A percentile compares a stretch with the other conserved stretches of the same genome.
Conservation (phyloP, 2,329 filamentous ascomycete genomes). For the Stagonosporopsis cucurbitacearum region DNA sequence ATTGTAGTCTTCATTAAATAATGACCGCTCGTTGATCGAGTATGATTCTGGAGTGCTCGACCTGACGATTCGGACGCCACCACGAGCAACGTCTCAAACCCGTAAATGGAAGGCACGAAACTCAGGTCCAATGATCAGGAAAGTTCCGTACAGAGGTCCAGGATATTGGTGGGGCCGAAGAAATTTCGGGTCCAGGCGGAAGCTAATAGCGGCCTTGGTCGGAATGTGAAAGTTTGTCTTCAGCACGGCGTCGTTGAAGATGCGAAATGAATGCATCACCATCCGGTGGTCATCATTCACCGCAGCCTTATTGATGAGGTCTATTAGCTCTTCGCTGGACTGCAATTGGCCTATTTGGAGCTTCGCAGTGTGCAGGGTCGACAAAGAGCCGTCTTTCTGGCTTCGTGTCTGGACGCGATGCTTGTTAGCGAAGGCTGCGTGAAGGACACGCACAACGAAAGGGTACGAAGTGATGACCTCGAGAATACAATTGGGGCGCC, state of each 20-base stretch:
- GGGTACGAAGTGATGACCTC: slow-evolving; percentile 96
- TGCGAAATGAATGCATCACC: slow-evolving; percentile 95
- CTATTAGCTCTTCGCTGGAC: slow-evolving; percentile 47
- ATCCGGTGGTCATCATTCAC: slow-evolving; percentile 93
- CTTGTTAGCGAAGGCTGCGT: slow-evolving; percentile 87
- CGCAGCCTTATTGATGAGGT: slow-evolving; percentile 49
- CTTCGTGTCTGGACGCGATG: slow-evolving; percentile 76
- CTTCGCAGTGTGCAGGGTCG: slow-evolving; percentile 71
- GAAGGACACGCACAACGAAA: slow-evolving; percentile 82
- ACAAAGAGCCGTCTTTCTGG: slow-evolving; percentile 71
- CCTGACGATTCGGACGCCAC: slow-evolving; percentile 98
- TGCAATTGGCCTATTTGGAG: slow-evolving; percentile 68
- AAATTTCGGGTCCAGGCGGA: slow-evolving; percentile 89
- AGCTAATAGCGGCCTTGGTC: slow-evolving; percentile 96
- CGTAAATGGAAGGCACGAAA: slow-evolving; percentile 96
- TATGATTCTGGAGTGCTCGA: slow-evolving; percentile 96
- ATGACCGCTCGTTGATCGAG: slow-evolving; percentile 90
- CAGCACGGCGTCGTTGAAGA: slow-evolving; percentile 90
- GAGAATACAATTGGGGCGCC: slow-evolving; percentile 96
- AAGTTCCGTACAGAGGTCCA: slow-evolving; percentile 95
- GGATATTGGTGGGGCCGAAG: slow-evolving; percentile 91
- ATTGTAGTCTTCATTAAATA: slow-evolving; percentile 99
- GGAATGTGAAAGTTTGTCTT: slow-evolving; percentile 99
- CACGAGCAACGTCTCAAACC: slow-evolving; percentile 95
- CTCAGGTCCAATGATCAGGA: slow-evolving; percentile 95